A percentile compares a stretch with the other conserved stretches of the same genome.
Conservation (phyloP, 1,284 basidiomycete genomes). For the Amylostereum chailletii region DNA sequence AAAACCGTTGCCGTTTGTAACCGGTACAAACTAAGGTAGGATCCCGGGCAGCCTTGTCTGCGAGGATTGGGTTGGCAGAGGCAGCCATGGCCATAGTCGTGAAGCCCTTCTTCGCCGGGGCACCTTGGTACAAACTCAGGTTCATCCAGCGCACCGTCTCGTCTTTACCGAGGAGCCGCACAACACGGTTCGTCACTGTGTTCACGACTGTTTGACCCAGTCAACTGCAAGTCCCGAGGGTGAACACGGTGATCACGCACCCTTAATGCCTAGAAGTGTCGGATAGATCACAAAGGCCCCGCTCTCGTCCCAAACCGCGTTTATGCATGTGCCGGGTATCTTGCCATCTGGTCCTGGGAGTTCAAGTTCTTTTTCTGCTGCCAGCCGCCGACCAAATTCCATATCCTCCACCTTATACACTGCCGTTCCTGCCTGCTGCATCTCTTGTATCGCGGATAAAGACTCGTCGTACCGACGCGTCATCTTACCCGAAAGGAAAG, state of each 20-base stretch:
- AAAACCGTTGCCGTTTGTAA: slow-evolving; percentile 92
- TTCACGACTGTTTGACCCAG: slow-evolving; percentile 70
- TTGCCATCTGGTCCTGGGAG: slow-evolving; percentile 63
- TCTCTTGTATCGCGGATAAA: slow-evolving; percentile 85
- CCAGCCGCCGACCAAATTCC: slow-evolving; percentile 97
- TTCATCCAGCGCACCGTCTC: slow-evolving; percentile 91
- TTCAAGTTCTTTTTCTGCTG: slow-evolving; percentile 88
- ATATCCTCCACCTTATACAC: slow-evolving; percentile 94
- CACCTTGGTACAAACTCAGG: slow-evolving; percentile 86
- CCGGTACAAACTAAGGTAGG: slow-evolving; percentile 93
- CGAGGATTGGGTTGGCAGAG: slow-evolving; percentile 89
- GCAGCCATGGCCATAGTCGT: slow-evolving; percentile 90
- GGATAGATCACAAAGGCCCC: slow-evolving; percentile 92
- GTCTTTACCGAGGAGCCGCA: slow-evolving; percentile 86
- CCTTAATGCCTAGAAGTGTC: slow-evolving; percentile 91
- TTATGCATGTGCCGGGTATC: slow-evolving; percentile 67
- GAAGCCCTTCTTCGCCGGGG: slow-evolving; percentile 79
- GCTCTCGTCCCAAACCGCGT: slow-evolving; percentile 94
- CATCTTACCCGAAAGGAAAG: slow-evolving; percentile 85
- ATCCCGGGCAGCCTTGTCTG: slow-evolving; percentile 76
- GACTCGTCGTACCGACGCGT: slow-evolving; percentile 94
- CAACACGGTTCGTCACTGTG: slow-evolving; percentile 89
- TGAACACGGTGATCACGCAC: slow-evolving; percentile 32
- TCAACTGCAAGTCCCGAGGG: background rate
- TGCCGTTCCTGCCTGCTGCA: slow-evolving; percentile 92